Conservation (phyloP, 2,329 filamentous ascomycete species). For the Verticillium klebahnii region DNA sequence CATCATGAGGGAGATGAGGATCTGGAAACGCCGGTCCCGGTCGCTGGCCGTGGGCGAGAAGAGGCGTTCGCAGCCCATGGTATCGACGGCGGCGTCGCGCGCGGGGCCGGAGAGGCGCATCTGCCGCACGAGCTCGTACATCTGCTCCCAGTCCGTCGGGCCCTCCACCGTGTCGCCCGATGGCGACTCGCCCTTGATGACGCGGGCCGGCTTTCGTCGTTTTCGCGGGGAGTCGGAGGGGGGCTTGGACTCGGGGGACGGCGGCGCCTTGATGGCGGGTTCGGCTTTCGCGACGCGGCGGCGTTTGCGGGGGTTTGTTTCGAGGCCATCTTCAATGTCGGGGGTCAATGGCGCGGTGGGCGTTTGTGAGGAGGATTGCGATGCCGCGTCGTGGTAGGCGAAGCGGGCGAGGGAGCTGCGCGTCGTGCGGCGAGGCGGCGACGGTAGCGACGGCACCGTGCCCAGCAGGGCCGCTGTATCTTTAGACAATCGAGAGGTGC, state of each 20-base stretch:
- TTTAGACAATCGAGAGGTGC: constrained; percentile 52
- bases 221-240: constrained; percentile 21
- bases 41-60: constrained; percentile 48
- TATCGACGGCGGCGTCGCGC: constrained; percentile 83
- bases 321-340: constrained; percentile 56
- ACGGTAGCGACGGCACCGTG: constrained; percentile 14
- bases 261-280: constrained; percentile 18
- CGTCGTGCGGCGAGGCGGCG: constrained; percentile 40
- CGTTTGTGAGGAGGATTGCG: constrained; percentile 14
- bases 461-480: constrained; percentile 48
- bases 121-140: constrained; percentile 71
- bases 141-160: constrained; percentile 76
- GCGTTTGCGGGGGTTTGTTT: constrained; percentile 36
- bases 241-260: constrained; percentile 7
- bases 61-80: constrained; percentile 88
- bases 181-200: constrained; percentile 30
- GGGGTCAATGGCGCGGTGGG: constrained; percentile 6
- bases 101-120: constrained; percentile 62
- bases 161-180: constrained; percentile 42
- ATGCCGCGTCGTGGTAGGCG: constrained; percentile 25
- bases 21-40: constrained; percentile 72
- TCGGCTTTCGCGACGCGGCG: constrained; percentile 35
- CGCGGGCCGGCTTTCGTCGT: constrained; percentile 41
- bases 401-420: constrained; percentile 46
- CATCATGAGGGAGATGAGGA: constrained; percentile 82